Evolutionary conservation across 2,329 filamentous ascomycete species (phyloP).

Genomic region (Microdochium nivale): DNA sequence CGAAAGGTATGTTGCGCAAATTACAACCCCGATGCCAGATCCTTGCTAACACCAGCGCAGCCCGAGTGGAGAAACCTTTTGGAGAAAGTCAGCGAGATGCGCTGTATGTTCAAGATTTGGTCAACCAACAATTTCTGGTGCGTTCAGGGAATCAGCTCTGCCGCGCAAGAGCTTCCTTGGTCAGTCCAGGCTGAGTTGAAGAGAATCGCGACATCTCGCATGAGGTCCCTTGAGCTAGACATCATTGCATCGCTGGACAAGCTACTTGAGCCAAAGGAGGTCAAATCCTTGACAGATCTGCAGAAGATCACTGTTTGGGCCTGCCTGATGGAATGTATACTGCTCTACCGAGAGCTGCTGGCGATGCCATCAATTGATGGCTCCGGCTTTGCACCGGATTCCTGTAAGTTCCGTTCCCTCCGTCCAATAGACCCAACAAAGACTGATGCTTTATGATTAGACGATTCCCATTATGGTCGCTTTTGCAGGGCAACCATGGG

Average conservation of each 20-base stretch:
- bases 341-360: slow-evolving; percentile 37
- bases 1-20: slow-evolving; percentile 1
- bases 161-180: slow-evolving; percentile 27
- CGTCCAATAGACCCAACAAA: slow-evolving; percentile 8
- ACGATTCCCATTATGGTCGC: not conserved
- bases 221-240: slow-evolving; percentile 16
- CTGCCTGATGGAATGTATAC: slow-evolving; percentile 39
- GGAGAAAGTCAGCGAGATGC: not conserved
- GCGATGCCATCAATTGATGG: slow-evolving; percentile 8
- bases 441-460: not conserved
- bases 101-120: not conserved
- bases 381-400: not conserved
- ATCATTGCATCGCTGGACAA: slow-evolving; percentile 12
- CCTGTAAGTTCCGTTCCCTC: not conserved
- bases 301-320: slow-evolving; percentile 34
- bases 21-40: too few species aligned
- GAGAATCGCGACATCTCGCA: slow-evolving; percentile 12
- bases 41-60: not conserved
- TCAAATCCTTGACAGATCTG: not conserved
- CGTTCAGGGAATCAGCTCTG: not conserved
- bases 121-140: not conserved
- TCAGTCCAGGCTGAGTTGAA: slow-evolving; percentile 16
- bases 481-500: not conserved
- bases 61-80: not conserved
- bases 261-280: slow-evolving; percentile 16